Base-by-base conservation (phyloP, 768 basidiomycete species). In the Agrocybe chaxingu region DNA sequence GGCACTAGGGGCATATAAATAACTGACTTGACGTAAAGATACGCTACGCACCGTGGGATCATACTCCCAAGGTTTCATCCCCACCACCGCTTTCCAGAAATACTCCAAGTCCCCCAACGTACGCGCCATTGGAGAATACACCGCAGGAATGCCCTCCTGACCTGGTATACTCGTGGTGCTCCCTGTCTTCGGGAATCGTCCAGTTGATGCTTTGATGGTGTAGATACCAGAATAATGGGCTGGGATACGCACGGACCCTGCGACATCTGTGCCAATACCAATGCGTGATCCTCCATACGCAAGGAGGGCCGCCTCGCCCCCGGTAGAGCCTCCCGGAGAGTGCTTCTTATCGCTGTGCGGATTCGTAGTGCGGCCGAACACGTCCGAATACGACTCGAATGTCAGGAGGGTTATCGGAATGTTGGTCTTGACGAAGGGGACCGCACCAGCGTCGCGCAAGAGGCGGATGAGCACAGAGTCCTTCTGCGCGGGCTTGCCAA, bases 401-500 rank as follows among this genome's bases (percentile, higher is more conserved):
- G 80, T 79, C 43, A 84, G 68, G 32, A 84, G 74, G 0, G 79
- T 82, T 43, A 74, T 71, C 0, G 83, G 84, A 6, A 82, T 63
- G 41, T 81, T 82, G n/a, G 85, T 87, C 64, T 87, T 87, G 53
- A 80, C 80, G 52, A 76, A 84, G 10, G 82, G 79, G 32, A 87
- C 69, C 0, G 85, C 85, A 32, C 85, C 85, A 1, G 84, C 82
- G 51, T 77, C 75, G 19, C 70, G 77, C 4, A 84, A 66, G 31
- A 85, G 73, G 41, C 70, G 69, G 16, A 83, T 73, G 6, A 82
- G 55, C 3, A 77, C 70, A 3, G 79, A 75, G 46, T 85, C 78
- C 34, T 70, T 67, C 24, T 69, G 38, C 35, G 70, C 58, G 8
- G 82, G 79, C 42, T 70, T 70, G 10, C 72, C 69, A 8, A 72